phyloP scores from a whole-genome alignment of 306 rosid genomes.

The Citrullus mucosospermus region DNA sequence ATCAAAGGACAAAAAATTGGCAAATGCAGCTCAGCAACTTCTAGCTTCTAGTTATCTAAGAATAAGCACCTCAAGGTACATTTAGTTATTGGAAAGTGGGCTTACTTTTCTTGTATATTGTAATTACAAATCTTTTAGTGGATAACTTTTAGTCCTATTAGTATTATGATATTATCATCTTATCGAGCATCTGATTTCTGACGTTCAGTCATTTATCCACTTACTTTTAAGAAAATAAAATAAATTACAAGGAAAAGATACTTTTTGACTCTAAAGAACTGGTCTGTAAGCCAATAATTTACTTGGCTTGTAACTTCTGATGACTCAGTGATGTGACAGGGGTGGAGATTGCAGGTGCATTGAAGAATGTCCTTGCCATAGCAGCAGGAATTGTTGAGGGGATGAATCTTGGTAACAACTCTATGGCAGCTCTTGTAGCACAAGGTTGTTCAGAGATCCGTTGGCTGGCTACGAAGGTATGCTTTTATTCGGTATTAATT shows the following conservation, averaged over 20 bases:
- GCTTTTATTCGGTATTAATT: neutral
- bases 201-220: neutral
- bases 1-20: slow-evolving; percentile 78
- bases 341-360: slow-evolving; percentile 96
- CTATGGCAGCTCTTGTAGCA: slow-evolving; percentile 94
- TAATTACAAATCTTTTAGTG: neutral
- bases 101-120: neutral
- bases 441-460: slow-evolving; percentile 97
- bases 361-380: slow-evolving; percentile 88
- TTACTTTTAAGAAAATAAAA: neutral
- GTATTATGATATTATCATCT: neutral
- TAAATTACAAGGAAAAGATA: neutral
- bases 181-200: neutral
- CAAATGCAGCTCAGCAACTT: slow-evolving; percentile 67
- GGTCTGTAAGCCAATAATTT: slow-evolving; percentile 8
- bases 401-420: slow-evolving; percentile 92
- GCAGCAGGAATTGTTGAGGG: slow-evolving; percentile 96
- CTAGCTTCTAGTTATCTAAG: slow-evolving; percentile 68
- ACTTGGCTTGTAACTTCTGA: slow-evolving; percentile 74
- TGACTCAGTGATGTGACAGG: slow-evolving; percentile 98
- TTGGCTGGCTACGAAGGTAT: slow-evolving; percentile 93
- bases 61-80: slow-evolving; percentile 91
- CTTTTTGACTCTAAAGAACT: neutral
- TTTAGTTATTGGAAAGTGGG: neutral
- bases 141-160: neutral